phyloP scores from a whole-genome alignment of 805 yeast species.

The Ascoidea rubescens region DNA sequence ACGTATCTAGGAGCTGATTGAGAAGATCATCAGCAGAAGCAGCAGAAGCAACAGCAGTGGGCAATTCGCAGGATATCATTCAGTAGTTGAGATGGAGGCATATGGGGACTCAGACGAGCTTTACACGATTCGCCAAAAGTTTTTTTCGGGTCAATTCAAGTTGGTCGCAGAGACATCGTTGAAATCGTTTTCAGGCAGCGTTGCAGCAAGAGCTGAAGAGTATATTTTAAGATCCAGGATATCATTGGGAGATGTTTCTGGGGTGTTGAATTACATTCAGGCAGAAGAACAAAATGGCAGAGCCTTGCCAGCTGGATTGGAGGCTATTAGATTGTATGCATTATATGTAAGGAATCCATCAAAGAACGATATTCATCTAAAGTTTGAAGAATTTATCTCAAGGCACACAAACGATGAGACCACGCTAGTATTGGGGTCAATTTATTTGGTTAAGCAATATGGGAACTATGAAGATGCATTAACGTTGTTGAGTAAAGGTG shows the following conservation, averaged over 20 bases:
- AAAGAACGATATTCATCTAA: constrained; percentile 10
- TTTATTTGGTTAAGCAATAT: constrained; percentile 13
- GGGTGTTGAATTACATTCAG: constrained; percentile 1
- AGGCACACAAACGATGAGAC: constrained; percentile 7
- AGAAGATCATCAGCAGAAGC: too few relatives aligned
- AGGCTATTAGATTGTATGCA: constrained; percentile 17
- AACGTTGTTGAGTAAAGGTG: constrained; percentile 3
- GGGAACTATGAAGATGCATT: constrained; percentile 11
- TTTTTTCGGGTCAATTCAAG: constrained; percentile 43
- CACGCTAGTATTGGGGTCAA: constrained; percentile 13
- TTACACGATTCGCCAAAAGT: constrained; percentile 41
- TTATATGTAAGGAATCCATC: constrained; percentile 11
- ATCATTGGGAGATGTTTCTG: constrained; percentile 16
- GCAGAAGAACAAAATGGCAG: constrained; percentile 11
- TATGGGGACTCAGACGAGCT: constrained; percentile 22
- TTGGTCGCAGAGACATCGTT: constrained; percentile 25
- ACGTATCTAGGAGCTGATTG: too few relatives aligned
- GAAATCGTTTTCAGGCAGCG: constrained; percentile 24
- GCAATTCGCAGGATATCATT: too few relatives aligned
- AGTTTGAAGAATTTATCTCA: constrained; percentile 15
- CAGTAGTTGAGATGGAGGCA: neutral
- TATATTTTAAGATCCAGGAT: constrained; percentile 22
- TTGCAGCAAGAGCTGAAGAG: constrained; percentile 12
- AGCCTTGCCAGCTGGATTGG: constrained; percentile 15
- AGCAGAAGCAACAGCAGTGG: too few relatives aligned